Evolutionary conservation across 192 early-diverging fungal genomes (phyloP).

Genomic region (Dispira simplex): DNA sequence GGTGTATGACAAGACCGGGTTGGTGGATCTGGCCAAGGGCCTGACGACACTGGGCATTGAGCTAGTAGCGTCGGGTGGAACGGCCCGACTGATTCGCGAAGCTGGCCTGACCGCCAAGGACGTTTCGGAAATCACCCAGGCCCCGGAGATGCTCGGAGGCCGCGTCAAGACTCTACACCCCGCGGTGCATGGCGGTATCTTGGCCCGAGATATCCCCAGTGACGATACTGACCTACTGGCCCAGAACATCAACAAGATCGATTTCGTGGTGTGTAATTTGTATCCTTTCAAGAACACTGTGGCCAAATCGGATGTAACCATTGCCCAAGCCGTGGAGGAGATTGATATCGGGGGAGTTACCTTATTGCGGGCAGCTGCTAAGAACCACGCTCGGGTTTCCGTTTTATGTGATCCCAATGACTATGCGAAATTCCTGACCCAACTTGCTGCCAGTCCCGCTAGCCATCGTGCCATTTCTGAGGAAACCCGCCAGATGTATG

Average conservation of each 20-base stretch:
- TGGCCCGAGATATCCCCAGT: conserved; percentile 68
- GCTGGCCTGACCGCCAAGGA: conserved; percentile 82
- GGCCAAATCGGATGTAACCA: conserved; percentile 73
- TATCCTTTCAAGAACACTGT: conserved; percentile 97
- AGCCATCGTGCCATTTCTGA: conserved; percentile 42
- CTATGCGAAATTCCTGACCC: conserved; percentile 61
- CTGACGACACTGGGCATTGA: conserved; percentile 58
- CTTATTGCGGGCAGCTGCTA: conserved; percentile 92
- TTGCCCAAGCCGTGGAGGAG: conserved; percentile 92
- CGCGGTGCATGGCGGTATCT: conserved; percentile 93
- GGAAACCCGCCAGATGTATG: conserved; percentile 57
- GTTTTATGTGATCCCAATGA: conserved; percentile 88
- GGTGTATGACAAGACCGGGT: conserved; percentile 94
- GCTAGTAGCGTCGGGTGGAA: conserved; percentile 91
- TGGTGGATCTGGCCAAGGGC: conserved; percentile 75
- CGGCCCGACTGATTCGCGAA: conserved; percentile 77
- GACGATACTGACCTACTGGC: conserved; percentile 79
- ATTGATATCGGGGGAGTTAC: conserved; percentile 99
- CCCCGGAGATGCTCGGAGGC: conserved; percentile 97
- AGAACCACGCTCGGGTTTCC: conserved; percentile 93
- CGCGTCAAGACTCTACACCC: conserved; percentile 99
- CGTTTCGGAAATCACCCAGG: conserved; percentile 93
- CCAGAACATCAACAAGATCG: conserved; percentile 85
- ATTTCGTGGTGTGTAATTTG: conserved; percentile 93
- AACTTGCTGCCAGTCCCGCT: conserved; percentile 32